Percentiles rank a stretch among this genome's conserved stretches.
Evolutionary conservation across 75 land plant genomes (phyloP).

Genomic region (Selaginella moellendorffii): DNA sequence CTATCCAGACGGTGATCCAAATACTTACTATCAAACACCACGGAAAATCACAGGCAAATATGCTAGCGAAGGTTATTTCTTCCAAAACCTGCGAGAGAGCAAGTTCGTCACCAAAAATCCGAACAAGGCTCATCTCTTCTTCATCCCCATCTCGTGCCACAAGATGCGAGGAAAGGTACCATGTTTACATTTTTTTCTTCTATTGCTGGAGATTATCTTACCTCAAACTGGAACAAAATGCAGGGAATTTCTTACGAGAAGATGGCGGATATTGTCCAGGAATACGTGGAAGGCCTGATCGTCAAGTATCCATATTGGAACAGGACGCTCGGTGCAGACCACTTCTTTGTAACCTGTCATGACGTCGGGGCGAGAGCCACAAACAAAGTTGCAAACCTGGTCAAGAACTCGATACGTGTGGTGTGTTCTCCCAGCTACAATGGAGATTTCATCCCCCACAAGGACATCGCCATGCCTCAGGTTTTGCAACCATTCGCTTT

Average conservation of each 20-base stretch:
- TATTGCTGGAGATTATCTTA: no score
- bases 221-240: background rate
- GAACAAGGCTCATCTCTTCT: slow-evolving; percentile 60
- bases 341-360: slow-evolving; percentile 35
- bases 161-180: slow-evolving; percentile 88
- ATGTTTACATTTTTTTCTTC: no score
- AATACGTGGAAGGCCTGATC: background rate
- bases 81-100: slow-evolving; percentile 73
- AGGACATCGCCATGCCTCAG: slow-evolving; percentile 91
- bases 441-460: slow-evolving; percentile 81
- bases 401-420: slow-evolving; percentile 76
- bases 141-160: slow-evolving; percentile 80
- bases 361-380: slow-evolving; percentile 93
- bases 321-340: slow-evolving; percentile 1
- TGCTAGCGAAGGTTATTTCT: slow-evolving; percentile 87
- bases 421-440: slow-evolving; percentile 92
- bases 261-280: background rate
- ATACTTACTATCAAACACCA: slow-evolving; percentile 70
- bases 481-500: slow-evolving; percentile 4
- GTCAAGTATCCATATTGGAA: slow-evolving; percentile 3
- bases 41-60: slow-evolving; percentile 85
- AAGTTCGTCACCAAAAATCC: slow-evolving; percentile 50
- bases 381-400: slow-evolving; percentile 52
- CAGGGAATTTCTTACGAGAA: slow-evolving; percentile 4
- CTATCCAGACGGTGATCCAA: slow-evolving; percentile 74